Evolutionary conservation across 179 eudicot species (phyloP).

Genomic region (Nepenthes alata): DNA sequence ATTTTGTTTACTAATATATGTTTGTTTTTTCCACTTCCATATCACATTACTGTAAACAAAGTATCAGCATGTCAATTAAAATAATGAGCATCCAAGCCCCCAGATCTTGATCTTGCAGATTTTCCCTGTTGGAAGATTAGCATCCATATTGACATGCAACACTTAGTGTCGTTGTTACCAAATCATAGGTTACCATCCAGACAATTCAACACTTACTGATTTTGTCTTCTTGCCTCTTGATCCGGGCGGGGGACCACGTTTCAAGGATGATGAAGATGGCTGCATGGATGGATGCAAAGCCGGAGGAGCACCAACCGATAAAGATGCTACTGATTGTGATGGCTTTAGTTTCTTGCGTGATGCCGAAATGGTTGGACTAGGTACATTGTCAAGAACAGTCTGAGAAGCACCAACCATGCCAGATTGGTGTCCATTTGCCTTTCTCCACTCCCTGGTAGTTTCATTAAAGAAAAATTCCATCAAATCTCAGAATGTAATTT

Average conservation of each 20-base stretch:
- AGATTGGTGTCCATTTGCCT: constrained; percentile 43
- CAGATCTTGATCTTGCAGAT: too few relatives aligned
- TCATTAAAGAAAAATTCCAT: too few relatives aligned
- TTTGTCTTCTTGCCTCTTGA: constrained; percentile 46
- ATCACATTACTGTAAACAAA: too few relatives aligned
- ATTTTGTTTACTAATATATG: too few relatives aligned
- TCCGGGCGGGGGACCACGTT: constrained; percentile 39
- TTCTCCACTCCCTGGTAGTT: constrained; percentile 57
- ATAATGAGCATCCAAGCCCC: too few relatives aligned
- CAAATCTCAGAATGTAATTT: too few relatives aligned
- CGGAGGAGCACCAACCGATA: constrained; percentile 44
- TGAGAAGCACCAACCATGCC: constrained; percentile 33
- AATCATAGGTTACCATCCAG: neutral
- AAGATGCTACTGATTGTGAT: constrained; percentile 43
- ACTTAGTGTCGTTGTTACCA: too few relatives aligned
- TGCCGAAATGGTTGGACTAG: constrained; percentile 57
- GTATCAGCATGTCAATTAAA: too few relatives aligned
- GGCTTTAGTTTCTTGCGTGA: constrained; percentile 56
- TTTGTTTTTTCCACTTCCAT: too few relatives aligned
- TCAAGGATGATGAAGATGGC: constrained; percentile 43
- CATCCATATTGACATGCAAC: too few relatives aligned
- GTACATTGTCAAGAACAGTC: constrained; percentile 32
- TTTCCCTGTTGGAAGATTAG: too few relatives aligned
- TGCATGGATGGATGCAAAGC: constrained; percentile 36
- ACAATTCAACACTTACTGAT: constrained; percentile 32